Percentiles rank a stretch among this genome's conserved stretches.
Conservation (phyloP, 2,329 filamentous ascomycete genomes). For the Capronia coronata region DNA sequence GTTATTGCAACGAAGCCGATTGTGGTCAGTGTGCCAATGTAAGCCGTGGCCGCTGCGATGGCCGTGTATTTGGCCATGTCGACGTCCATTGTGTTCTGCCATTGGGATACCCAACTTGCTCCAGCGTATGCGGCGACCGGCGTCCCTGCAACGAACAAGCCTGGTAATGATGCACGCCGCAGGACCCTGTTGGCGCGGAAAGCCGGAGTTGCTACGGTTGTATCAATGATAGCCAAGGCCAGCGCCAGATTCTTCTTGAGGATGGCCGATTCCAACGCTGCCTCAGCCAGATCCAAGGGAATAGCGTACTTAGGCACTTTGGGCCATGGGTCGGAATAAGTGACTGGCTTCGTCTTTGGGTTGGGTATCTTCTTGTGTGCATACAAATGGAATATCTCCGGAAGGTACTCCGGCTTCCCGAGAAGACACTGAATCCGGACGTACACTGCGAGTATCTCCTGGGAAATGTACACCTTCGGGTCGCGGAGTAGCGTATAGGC, state of each 20-base stretch:
- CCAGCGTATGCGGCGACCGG: slow-evolving; percentile 51
- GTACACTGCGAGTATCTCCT: slow-evolving; percentile 64
- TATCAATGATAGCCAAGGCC: slow-evolving; percentile 70
- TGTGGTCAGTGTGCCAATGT: slow-evolving; percentile 71
- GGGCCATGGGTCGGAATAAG: slow-evolving; percentile 59
- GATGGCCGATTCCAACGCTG: slow-evolving; percentile 73
- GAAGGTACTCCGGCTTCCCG: slow-evolving; percentile 66
- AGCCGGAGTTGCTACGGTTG: slow-evolving; percentile 43
- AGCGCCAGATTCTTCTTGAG: slow-evolving; percentile 69
- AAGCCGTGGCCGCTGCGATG: slow-evolving; percentile 74
- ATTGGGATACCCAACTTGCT: slow-evolving; percentile 52
- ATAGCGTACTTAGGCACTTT: slow-evolving; percentile 66
- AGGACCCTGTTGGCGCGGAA: slow-evolving; percentile 41
- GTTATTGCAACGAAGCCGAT: slow-evolving; percentile 78
- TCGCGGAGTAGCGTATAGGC: slow-evolving; percentile 67
- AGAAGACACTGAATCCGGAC: slow-evolving; percentile 69
- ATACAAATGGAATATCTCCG: slow-evolving; percentile 73
- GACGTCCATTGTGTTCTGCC: slow-evolving; percentile 72
- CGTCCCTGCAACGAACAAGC: slow-evolving; percentile 37
- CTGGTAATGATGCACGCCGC: slow-evolving; percentile 36
- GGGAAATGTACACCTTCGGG: slow-evolving; percentile 72
- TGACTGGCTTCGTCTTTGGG: slow-evolving; percentile 50
- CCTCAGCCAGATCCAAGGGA: slow-evolving; percentile 60
- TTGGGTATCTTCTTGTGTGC: slow-evolving; percentile 71
- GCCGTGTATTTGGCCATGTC: slow-evolving; percentile 67